Evolutionary conservation across 2,329 filamentous ascomycete genomes (phyloP).

Genomic region (Rosellinia necatrix): DNA sequence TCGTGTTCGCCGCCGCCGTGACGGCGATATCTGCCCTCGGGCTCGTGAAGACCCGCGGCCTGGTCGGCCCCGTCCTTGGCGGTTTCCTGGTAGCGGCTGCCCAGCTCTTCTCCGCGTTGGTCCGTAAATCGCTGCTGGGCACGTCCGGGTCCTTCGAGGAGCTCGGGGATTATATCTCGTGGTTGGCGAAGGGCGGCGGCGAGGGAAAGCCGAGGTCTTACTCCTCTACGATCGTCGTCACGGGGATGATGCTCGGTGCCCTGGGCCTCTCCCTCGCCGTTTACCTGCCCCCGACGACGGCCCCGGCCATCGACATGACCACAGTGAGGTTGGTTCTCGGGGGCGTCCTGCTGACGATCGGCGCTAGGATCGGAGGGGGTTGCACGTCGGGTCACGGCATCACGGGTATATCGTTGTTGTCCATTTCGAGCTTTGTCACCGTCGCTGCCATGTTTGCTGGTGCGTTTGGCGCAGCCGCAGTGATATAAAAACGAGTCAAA

Average conservation of each 20-base stretch:
- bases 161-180: constrained; percentile 55
- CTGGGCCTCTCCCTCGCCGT: constrained; percentile 43
- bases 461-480: constrained; percentile 45
- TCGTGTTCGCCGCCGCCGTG: constrained; percentile 48
- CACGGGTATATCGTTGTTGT: constrained; percentile 67
- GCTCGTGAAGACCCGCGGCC: constrained; percentile 34
- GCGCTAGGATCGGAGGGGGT: constrained; percentile 65
- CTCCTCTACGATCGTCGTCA: constrained; percentile 56
- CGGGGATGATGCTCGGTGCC: constrained; percentile 55
- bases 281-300: constrained; percentile 41
- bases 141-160: constrained; percentile 67
- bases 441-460: constrained; percentile 62
- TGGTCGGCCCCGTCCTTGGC: constrained; percentile 55
- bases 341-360: constrained; percentile 62
- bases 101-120: constrained; percentile 60
- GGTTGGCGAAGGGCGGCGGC: constrained; percentile 40
- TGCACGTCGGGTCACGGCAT: constrained; percentile 74
- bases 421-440: constrained; percentile 64
- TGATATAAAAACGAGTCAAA: constrained; percentile 16
- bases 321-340: constrained; percentile 53
- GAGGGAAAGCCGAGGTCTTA: constrained; percentile 42
- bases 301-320: constrained; percentile 32
- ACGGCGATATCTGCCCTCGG: constrained; percentile 43
- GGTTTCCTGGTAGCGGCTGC: constrained; percentile 63
- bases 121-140: constrained; percentile 60